phyloP scores from a whole-genome alignment of 352 stramenopile species.

The Phytophthora pistaciae region DNA sequence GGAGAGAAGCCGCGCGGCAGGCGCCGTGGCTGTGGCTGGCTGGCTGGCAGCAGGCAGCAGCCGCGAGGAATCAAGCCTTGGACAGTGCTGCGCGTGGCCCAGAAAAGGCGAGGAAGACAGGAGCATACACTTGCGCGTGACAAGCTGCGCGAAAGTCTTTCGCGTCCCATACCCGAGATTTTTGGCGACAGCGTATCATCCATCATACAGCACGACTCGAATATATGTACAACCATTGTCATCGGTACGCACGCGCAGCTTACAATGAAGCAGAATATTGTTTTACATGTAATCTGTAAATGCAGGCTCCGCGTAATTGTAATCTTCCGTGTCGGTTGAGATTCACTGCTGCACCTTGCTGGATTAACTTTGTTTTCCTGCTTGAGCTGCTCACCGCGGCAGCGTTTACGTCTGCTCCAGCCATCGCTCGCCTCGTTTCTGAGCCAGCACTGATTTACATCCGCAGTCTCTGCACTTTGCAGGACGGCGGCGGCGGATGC shows the following conservation, averaged over 20 bases:
- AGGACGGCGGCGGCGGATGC: not conserved
- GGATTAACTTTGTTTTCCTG: no score
- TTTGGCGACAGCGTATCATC: not conserved
- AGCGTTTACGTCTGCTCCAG: constrained; percentile 39
- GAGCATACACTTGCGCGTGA: not conserved
- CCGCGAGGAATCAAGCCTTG: constrained; percentile 25
- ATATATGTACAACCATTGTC: no score
- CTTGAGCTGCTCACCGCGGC: not conserved
- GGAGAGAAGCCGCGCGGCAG: constrained; percentile 20
- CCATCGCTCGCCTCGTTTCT: constrained; percentile 38
- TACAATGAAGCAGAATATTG: not conserved
- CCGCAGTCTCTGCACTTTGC: constrained; percentile 8
- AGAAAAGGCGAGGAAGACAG: constrained; percentile 31
- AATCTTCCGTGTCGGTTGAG: no score
- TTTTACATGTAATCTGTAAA: not conserved
- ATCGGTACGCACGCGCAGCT: not conserved
- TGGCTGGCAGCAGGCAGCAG: constrained; percentile 10
- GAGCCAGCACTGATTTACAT: constrained; percentile 37
- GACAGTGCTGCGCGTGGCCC: not conserved
- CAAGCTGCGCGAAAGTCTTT: constrained; percentile 14
- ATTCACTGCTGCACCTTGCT: no score
- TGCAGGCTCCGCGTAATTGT: no score
- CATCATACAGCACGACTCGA: no score
- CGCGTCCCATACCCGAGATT: constrained; percentile 23
- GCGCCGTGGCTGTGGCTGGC: no score